Evolutionary conservation across 495 filamentous ascomycete species (phyloP).

Genomic region (Penicillium riverlandense): DNA sequence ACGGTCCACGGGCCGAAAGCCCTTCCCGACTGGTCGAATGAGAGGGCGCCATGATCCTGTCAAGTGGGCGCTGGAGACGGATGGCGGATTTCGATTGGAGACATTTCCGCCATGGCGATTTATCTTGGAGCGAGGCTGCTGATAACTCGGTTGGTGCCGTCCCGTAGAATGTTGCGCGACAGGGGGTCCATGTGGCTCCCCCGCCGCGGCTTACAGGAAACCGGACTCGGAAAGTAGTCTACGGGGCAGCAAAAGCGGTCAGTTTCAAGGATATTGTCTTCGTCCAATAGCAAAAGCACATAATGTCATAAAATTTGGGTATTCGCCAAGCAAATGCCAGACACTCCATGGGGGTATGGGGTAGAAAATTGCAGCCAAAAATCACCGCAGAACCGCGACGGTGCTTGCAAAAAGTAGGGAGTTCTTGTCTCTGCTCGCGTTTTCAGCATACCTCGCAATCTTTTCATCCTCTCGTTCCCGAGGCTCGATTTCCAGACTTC

Average conservation of each 20-base stretch:
- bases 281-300: slow-evolving; percentile 5
- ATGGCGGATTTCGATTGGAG: too few species aligned
- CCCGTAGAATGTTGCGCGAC: too few species aligned
- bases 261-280: slow-evolving; percentile 22
- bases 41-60: too few species aligned
- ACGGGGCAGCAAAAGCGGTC: slow-evolving; percentile 30
- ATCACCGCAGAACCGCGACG: slow-evolving; percentile 30
- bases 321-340: slow-evolving; percentile 12
- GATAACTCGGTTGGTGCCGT: too few species aligned
- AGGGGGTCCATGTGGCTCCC: slow-evolving; percentile 11
- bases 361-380: slow-evolving; percentile 6
- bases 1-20: slow-evolving; percentile 8
- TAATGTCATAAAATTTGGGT: slow-evolving; percentile 21
- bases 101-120: too few species aligned
- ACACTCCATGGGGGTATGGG: too few species aligned
- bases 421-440: slow-evolving; percentile 28
- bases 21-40: background rate
- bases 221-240: slow-evolving; percentile 70
- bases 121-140: too few species aligned
- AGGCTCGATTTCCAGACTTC: slow-evolving; percentile 85
- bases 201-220: slow-evolving; percentile 50
- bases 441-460: slow-evolving; percentile 64
- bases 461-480: slow-evolving; percentile 94
- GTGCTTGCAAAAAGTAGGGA: slow-evolving; percentile 29
- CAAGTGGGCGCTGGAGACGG: too few species aligned